Evolutionary conservation across 495 filamentous ascomycete species (phyloP), one percentile per base, ranked within the genome.

Genomic region (Glonium stellatum): DNA sequence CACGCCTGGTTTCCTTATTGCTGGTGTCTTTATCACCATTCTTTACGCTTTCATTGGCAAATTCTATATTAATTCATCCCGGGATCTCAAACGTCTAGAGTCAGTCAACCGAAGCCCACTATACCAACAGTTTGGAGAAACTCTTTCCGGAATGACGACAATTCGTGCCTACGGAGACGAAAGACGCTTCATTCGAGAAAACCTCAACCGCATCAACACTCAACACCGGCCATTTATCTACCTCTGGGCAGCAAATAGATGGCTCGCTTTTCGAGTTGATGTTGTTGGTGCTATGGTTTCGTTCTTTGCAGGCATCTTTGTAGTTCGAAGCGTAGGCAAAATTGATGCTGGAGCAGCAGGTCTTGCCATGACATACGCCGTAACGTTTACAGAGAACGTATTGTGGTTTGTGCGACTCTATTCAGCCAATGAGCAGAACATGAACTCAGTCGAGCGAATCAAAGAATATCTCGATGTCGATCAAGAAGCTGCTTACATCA

Each of bases 381-480:
- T 99, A 52, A 93, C 90, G 0, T 99, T 99, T 66, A 95, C 90
- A 0, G 95, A 97, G 70, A 97, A 97, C 60, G 85, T 99, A 18
- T 78, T 99, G 18, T 99, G 95, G 95, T 85, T 97, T 57, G 91
- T 97, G 25, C 83, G 95, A 21, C 79, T 97, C n/a, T 99, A 97
- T 67, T 86, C 92, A 0, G 80, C 88, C 68, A 95, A 97, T 66
- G 95, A 99, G 71, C 95, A 97, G 74, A 97, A 95, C 73, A 97
- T 99, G 95, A 99, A 99, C 75, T 92, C 91, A 22, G 92, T 99
- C n/a, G 95, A 99, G 75, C 87, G 95, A 56, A 87, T 99, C 65
- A 89, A 92, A 69, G 93, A 99, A 73, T 99, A 97, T 67, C 82
- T 99, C 11, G 91, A 97, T 31, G 87, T 97, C 3, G 93, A 97